phyloP scores from a whole-genome alignment of 306 rosid species.

The Castanospermum australe region DNA sequence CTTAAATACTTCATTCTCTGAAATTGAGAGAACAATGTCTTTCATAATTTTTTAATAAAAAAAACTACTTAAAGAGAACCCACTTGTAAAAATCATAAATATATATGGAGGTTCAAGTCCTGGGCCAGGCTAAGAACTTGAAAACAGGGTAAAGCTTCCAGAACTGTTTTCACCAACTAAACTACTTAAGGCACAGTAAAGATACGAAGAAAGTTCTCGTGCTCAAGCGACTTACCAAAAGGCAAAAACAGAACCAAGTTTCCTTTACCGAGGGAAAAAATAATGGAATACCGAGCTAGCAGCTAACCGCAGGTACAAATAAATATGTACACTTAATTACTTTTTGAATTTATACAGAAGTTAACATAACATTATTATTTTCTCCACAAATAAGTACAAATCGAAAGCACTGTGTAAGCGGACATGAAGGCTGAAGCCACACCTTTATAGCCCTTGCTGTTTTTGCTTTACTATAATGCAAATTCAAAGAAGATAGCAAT shows the following conservation, averaged over 20 bases:
- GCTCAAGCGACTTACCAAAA: constrained; percentile 20
- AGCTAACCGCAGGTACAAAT: constrained; percentile 19
- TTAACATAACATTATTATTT: background rate
- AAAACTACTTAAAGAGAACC: background rate
- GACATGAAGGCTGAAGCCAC: constrained; percentile 19
- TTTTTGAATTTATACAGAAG: background rate
- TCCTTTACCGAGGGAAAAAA: background rate
- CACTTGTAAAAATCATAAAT: constrained; percentile 8
- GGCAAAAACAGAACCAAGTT: background rate
- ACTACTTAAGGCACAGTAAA: constrained; percentile 28
- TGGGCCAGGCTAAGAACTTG: no score
- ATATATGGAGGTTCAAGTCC: constrained; percentile 4
- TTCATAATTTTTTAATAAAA: no score
- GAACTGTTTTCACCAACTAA: no score
- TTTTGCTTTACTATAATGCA: constrained; percentile 33
- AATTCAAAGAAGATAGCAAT: constrained; percentile 29
- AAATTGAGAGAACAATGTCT: no score
- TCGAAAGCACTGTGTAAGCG: constrained; percentile 14
- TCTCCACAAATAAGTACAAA: background rate
- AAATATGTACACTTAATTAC: no score
- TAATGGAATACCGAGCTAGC: constrained; percentile 11
- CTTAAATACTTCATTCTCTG: no score
- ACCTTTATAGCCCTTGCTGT: constrained; percentile 31
- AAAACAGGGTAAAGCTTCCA: constrained; percentile 27
- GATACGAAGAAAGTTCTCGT: constrained; percentile 27